phyloP scores from a whole-genome alignment of 768 basidiomycete genomes.

The Hericium erinaceus region DNA sequence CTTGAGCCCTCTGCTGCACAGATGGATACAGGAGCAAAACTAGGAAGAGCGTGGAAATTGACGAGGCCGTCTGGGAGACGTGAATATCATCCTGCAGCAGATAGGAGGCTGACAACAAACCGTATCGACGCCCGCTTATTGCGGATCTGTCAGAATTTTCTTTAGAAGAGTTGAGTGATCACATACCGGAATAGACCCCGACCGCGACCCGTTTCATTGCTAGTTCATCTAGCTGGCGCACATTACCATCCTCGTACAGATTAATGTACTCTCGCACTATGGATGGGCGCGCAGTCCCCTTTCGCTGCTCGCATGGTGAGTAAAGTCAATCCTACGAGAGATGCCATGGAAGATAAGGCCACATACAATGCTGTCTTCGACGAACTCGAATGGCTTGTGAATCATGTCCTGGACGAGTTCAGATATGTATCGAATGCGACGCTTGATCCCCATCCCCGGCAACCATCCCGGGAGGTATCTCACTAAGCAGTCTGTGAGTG shows the following conservation, averaged over 20 bases:
- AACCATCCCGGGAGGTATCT: neutral
- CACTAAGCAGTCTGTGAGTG: conserved; percentile 15
- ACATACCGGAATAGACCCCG: neutral
- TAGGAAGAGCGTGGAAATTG: conserved; percentile 7
- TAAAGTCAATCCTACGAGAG: neutral
- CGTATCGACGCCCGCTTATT: neutral
- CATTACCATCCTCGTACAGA: neutral
- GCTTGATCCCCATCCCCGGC: conserved; percentile 4
- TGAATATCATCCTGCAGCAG: neutral
- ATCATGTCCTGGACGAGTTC: neutral
- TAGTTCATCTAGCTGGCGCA: neutral
- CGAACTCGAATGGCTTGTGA: neutral
- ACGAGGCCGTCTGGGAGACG: neutral
- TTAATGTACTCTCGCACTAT: neutral
- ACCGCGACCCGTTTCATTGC: neutral
- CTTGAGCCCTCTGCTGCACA: conserved; percentile 17
- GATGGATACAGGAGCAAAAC: conserved; percentile 21
- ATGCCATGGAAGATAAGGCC: neutral
- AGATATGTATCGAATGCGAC: neutral
- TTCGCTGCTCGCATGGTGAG: neutral
- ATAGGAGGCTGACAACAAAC: neutral
- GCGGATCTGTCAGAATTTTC: neutral
- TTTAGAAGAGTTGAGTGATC: neutral
- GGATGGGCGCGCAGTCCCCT: neutral
- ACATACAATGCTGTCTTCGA: neutral